Conservation (phyloP, 1,284 basidiomycete species). For the Marasmius tenuissimus region DNA sequence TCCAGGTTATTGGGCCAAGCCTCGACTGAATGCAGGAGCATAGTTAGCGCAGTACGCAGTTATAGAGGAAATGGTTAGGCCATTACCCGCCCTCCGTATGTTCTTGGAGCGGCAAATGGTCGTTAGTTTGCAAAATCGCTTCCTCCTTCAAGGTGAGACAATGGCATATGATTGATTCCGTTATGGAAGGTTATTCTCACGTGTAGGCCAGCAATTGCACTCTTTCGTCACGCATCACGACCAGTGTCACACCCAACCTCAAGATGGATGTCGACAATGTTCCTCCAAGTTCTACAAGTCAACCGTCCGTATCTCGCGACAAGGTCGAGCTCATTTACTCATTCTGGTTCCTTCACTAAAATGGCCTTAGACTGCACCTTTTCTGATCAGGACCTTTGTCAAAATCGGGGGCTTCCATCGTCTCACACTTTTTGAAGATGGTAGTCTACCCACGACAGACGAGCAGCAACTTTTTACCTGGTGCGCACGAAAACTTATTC, state of each 20-base stretch:
- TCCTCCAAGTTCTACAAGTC: constrained; percentile 20
- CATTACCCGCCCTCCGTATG: too few species aligned
- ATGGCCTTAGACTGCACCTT: constrained; percentile 61
- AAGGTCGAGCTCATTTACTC: constrained; percentile 28
- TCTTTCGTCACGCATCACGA: neutral
- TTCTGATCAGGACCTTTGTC: constrained; percentile 78
- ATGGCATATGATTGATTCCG: too few species aligned
- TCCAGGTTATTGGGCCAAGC: too few species aligned
- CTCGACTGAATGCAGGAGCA: too few species aligned
- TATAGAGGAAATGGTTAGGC: too few species aligned
- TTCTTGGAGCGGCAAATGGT: too few species aligned
- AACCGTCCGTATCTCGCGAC: constrained; percentile 38
- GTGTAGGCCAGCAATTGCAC: neutral
- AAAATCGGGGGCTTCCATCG: constrained; percentile 77
- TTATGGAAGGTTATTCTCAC: neutral
- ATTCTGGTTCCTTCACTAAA: neutral
- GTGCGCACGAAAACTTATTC: constrained; percentile 33
- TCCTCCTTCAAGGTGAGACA: too few species aligned
- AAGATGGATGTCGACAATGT: constrained; percentile 34
- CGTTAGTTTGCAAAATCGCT: too few species aligned
- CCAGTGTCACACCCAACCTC: neutral
- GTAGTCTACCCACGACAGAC: constrained; percentile 68
- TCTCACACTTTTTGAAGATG: constrained; percentile 70
- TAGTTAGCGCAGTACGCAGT: too few species aligned
- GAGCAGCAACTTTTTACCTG: constrained; percentile 79